Base-by-base conservation (phyloP, 805 yeast species). In the Myxozyma neotropica region DNA sequence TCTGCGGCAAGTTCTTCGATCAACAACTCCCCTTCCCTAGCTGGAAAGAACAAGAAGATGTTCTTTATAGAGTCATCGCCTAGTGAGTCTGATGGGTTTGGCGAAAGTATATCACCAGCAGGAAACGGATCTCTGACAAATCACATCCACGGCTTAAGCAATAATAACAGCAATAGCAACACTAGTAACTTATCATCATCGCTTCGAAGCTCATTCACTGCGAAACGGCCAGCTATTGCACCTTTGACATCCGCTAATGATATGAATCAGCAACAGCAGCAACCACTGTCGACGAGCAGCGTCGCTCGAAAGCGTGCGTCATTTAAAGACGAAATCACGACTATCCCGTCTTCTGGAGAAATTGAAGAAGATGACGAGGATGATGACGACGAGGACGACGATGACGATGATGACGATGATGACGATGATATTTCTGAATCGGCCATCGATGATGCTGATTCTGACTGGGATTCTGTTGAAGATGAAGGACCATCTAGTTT, bases 41-140 rank as follows among this genome's bases (percentile, higher is more conserved):
- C 26, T 6, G 50, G 17, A n/a, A 29, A 29, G 12, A 38, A 51
- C 26, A 50, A 44, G 40, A 74, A 71, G 55, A 75, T 74, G 75
- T 75, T 75, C 57, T 75, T 74, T 57, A 73, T 75, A 19, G 77
- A 73, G 45, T 74, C 76, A 1, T 69, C 73, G 8, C 77, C 78
- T 7, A 70, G 74, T 4, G 78, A 74, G 27, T 43, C 66, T 31
- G 75, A 72, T 51, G 71, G 53, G 3, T 63, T 64, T 52, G 71
- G 68, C 33, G 70, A 66, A 17, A 55, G 61, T 27, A 53, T 62
- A 19, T 61, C 66, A 15, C 66, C 66, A 7, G 58, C 63, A 1
- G 44, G 56, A 3, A 36, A 24, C 23, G 59, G 52, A 17, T 24
- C 38, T 15, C 23, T 39, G 36, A 19, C 21, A 24, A 13, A 29